These are phyloP conservation scores for Linaria vulgaris DNA, from an alignment of 257 asterid species.

Conservation along the genomic window DNA sequence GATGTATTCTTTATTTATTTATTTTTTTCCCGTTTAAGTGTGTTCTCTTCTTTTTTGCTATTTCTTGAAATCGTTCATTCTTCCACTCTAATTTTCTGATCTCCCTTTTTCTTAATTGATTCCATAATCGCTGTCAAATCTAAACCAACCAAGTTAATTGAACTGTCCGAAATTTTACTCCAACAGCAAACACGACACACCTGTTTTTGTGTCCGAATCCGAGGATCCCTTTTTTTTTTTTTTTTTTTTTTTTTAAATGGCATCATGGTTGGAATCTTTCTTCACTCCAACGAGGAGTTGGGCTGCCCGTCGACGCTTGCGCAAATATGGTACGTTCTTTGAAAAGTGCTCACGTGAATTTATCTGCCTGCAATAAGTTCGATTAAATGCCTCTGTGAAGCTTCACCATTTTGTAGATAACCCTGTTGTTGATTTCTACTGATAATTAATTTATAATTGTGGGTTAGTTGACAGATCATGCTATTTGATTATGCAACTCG, in stretches of 20 bases:
- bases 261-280: slow-evolving; percentile 49
- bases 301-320: slow-evolving; percentile 47
- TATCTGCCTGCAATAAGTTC: not conserved
- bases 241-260: too few species aligned
- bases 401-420: not conserved
- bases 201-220: not conserved
- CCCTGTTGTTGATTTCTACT: not conserved
- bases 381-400: slow-evolving; percentile 12
- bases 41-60: too few species aligned
- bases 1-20: too few species aligned
- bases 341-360: not conserved
- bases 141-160: too few species aligned
- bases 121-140: too few species aligned
- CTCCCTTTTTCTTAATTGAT: too few species aligned
- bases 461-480: not conserved
- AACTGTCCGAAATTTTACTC: too few species aligned
- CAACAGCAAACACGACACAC: not conserved
- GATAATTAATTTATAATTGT: not conserved
- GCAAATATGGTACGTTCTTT: slow-evolving; percentile 45
- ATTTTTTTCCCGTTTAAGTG: too few species aligned
- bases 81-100: too few species aligned
- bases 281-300: slow-evolving; percentile 40
- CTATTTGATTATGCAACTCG: not conserved
- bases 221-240: too few species aligned
- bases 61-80: too few species aligned